These are phyloP conservation scores for Calendula officinalis DNA, from an alignment of 129 eudicot species.

Conservation along the genomic window DNA sequence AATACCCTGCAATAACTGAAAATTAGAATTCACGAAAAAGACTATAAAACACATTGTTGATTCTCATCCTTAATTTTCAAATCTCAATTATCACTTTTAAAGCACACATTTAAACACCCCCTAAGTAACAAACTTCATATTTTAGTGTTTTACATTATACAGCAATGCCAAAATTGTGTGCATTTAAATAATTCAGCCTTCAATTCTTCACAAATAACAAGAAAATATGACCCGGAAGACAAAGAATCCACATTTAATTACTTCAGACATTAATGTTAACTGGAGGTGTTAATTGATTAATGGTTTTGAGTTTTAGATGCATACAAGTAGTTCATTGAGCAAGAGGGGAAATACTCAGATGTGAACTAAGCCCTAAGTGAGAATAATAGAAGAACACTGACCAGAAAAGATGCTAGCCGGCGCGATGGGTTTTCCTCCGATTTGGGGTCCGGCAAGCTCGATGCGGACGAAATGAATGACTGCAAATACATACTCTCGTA, in stretches of 20 bases:
- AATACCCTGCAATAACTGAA: constrained; percentile 15
- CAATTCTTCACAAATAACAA: background rate
- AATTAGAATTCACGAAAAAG: too few species aligned
- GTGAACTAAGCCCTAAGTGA: background rate
- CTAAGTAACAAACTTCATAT: constrained; percentile 1
- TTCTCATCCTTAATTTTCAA: background rate
- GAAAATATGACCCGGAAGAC: background rate
- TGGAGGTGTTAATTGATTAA: background rate
- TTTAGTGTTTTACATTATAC: background rate
- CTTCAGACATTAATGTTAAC: constrained; percentile 9
- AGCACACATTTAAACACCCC: background rate
- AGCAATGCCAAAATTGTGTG: constrained; percentile 9
- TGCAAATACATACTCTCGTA: background rate
- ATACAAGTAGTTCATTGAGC: constrained; percentile 8
- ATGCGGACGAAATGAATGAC: constrained; percentile 19
- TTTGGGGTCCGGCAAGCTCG: constrained; percentile 20
- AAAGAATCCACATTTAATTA: background rate
- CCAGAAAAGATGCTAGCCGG: constrained; percentile 21
- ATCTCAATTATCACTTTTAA: background rate
- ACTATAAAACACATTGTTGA: too few species aligned
- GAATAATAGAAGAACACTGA: constrained; percentile 1
- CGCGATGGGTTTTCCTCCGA: constrained; percentile 11
- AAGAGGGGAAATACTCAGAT: background rate
- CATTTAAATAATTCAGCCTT: background rate
- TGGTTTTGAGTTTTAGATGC: constrained; percentile 3